Conservation (phyloP, 2,329 filamentous ascomycete species). For the Penicillium sp. region DNA sequence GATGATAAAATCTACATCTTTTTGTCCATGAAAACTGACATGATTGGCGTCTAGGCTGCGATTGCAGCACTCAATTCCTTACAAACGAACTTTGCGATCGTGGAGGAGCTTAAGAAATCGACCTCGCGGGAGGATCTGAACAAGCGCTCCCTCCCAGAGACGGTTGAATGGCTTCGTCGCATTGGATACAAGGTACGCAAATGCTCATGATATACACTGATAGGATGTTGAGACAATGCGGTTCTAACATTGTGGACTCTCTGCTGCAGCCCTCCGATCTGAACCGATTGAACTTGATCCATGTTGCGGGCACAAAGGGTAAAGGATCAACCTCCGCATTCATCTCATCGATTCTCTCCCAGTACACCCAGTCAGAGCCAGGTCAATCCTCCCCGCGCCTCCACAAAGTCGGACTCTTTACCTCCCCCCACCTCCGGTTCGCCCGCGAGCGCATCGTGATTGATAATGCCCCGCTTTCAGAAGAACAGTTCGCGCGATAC, state of each 20-base stretch:
- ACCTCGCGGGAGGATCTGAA: conserved; percentile 74
- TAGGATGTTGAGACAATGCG: not conserved
- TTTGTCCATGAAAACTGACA: conserved; percentile 21
- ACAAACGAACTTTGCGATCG: conserved; percentile 77
- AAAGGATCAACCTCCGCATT: conserved; percentile 90
- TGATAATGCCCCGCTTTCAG: conserved; percentile 72
- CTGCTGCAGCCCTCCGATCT: conserved; percentile 64
- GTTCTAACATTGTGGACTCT: conserved; percentile 15
- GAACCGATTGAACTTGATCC: conserved; percentile 68
- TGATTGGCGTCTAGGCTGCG: conserved; percentile 61
- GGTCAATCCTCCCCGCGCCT: conserved; percentile 41
- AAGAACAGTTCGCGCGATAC: conserved; percentile 72
- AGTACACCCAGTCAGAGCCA: conserved; percentile 56
- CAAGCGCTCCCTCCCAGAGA: conserved; percentile 77
- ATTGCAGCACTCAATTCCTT: conserved; percentile 76
- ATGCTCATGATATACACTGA: not conserved
- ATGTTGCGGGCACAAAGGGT: conserved; percentile 92
- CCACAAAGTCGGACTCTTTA: conserved; percentile 76
- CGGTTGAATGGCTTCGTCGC: conserved; percentile 75
- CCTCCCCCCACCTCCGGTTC: conserved; percentile 82
- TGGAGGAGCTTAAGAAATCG: conserved; percentile 74
- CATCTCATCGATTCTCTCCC: conserved; percentile 76
- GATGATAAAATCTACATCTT: not conserved
- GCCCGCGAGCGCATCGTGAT: conserved; percentile 86
- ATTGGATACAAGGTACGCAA: conserved; percentile 73